Conservation (phyloP, 768 basidiomycete genomes). For the Podaxis carcinomalis region DNA sequence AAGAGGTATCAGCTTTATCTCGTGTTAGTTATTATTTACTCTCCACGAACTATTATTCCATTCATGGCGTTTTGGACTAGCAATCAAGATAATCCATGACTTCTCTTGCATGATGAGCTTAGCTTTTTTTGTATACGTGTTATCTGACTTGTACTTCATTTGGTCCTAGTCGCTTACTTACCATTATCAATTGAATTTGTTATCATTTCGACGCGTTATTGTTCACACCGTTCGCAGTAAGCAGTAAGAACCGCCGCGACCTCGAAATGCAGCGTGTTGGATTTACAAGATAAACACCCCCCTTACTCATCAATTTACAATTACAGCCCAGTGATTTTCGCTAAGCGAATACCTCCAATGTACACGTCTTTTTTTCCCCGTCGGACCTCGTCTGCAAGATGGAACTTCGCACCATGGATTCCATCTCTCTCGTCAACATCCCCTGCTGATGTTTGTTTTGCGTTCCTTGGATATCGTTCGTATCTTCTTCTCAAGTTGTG, state of each 20-base stretch:
- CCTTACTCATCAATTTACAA: too few relatives aligned
- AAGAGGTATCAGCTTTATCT: neutral
- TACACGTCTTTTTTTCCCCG: too few relatives aligned
- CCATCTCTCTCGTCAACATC: too few relatives aligned
- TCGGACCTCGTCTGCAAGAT: too few relatives aligned
- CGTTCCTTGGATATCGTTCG: too few relatives aligned
- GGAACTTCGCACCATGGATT: too few relatives aligned
- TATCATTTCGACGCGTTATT: neutral
- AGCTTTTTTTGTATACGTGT: neutral
- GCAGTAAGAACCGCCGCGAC: neutral
- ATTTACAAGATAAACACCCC: too few relatives aligned
- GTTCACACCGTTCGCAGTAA: neutral
- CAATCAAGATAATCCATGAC: neutral
- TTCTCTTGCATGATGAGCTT: neutral
- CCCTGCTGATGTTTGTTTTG: too few relatives aligned
- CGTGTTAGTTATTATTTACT: neutral
- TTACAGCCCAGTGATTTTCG: too few relatives aligned
- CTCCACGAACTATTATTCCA: slow-evolving; percentile 5
- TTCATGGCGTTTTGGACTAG: neutral
- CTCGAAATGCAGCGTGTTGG: neutral
- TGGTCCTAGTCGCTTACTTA: neutral
- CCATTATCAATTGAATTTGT: neutral
- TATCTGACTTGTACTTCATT: slow-evolving; percentile 1
- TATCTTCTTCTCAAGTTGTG: too few relatives aligned
- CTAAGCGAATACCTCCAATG: too few relatives aligned